A percentile compares a stretch with the other conserved stretches of the same genome.
Conservation (phyloP, 768 basidiomycete species). For the Lentinus brumalis region DNA sequence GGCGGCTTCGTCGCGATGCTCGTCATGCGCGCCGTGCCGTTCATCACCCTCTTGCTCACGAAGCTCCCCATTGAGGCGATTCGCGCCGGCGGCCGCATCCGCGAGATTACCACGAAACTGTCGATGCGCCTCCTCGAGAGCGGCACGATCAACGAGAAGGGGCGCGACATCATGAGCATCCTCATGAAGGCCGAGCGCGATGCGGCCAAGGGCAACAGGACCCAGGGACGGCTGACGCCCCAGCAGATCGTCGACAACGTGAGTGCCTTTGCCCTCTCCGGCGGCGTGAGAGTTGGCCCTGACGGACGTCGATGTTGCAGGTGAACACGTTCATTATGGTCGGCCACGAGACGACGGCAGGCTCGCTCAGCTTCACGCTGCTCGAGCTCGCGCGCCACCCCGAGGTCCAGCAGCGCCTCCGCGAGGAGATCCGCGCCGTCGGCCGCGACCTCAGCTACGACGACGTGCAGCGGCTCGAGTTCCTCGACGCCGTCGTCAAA, state of each 20-base stretch:
- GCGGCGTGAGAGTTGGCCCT: background rate
- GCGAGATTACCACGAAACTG: slow-evolving; percentile 28
- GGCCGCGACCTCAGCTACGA: slow-evolving; percentile 39
- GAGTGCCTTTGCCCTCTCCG: slow-evolving; percentile 14
- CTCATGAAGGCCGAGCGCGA: slow-evolving; percentile 22
- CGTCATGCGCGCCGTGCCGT: slow-evolving; percentile 31
- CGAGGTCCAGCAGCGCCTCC: slow-evolving; percentile 39
- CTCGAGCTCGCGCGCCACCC: slow-evolving; percentile 42
- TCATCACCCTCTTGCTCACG: slow-evolving; percentile 28
- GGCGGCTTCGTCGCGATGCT: slow-evolving; percentile 26
- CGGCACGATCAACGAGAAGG: slow-evolving; percentile 18
- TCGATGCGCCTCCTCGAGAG: slow-evolving; percentile 22
- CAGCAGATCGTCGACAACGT: slow-evolving; percentile 29
- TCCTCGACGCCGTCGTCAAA: slow-evolving; percentile 44
- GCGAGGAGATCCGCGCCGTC: slow-evolving; percentile 37
- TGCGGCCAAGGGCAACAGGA: slow-evolving; percentile 3
- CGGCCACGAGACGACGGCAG: slow-evolving; percentile 46
- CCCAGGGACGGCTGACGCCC: slow-evolving; percentile 13
- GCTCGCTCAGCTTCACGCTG: slow-evolving; percentile 39
- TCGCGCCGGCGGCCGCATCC: slow-evolving; percentile 31
- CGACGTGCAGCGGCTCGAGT: slow-evolving; percentile 39
- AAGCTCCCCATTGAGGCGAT: slow-evolving; percentile 26
- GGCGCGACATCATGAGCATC: slow-evolving; percentile 25
- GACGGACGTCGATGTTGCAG: slow-evolving; percentile 15
- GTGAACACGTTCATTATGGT: slow-evolving; percentile 41